These are phyloP conservation scores for Tricholomella constricta DNA, from an alignment of 768 basidiomycete species.

Conservation along the genomic window DNA sequence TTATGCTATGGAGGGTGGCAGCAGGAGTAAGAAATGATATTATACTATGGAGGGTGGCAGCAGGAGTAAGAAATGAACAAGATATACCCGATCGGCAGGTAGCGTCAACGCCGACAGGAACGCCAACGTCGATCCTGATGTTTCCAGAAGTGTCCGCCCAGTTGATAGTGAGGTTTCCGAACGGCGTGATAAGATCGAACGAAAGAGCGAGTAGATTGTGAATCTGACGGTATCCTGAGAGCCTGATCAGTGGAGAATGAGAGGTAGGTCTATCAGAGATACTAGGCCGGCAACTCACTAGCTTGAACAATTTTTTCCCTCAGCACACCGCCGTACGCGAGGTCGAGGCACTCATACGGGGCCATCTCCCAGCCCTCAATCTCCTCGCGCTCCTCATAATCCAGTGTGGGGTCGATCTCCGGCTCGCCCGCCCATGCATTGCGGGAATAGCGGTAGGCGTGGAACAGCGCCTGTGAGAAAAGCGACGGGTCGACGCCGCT, in stretches of 20 bases:
- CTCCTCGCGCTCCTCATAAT: constrained; percentile 65
- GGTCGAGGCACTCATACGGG: constrained; percentile 68
- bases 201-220: constrained; percentile 31
- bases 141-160: constrained; percentile 16
- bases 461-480: constrained; percentile 90
- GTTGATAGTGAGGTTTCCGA: constrained; percentile 29
- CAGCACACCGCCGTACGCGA: constrained; percentile 72
- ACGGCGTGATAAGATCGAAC: constrained; percentile 27
- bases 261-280: too few relatives aligned
- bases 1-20: too few relatives aligned
- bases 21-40: too few relatives aligned
- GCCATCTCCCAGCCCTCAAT: constrained; percentile 79
- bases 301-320: constrained; percentile 68
- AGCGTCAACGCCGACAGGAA: constrained; percentile 28
- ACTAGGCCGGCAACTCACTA: too few relatives aligned
- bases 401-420: constrained; percentile 76
- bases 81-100: too few relatives aligned
- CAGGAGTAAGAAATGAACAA: too few relatives aligned
- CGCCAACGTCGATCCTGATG: constrained; percentile 18
- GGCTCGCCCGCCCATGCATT: constrained; percentile 84
- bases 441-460: constrained; percentile 71
- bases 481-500: constrained; percentile 84
- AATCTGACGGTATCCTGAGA: constrained; percentile 29
- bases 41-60: too few relatives aligned
- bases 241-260: too few relatives aligned